Conservation (phyloP, 2,329 filamentous ascomycete species). For the Cadophora sp. region DNA sequence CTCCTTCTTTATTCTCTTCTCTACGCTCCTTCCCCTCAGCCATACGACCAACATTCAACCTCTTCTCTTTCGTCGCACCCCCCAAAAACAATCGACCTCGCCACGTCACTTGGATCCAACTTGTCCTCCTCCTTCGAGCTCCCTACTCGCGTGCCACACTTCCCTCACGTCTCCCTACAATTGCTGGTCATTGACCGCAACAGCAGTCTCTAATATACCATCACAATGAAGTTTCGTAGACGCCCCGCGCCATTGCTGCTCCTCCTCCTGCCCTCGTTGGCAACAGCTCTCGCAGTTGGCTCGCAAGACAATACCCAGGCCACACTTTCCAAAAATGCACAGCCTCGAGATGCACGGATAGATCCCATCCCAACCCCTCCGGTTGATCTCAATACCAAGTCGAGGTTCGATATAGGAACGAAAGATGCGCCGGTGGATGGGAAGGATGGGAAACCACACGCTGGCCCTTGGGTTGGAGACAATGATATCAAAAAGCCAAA, state of each 20-base stretch:
- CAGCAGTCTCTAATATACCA: slow-evolving; percentile 24
- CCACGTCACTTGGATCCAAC: slow-evolving; percentile 26
- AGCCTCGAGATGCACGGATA: slow-evolving; percentile 34
- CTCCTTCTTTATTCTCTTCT: neutral
- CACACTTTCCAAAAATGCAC: slow-evolving; percentile 35
- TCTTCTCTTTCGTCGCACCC: neutral
- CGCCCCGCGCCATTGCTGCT: slow-evolving; percentile 63
- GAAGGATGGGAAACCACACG: slow-evolving; percentile 90
- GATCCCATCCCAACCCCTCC: slow-evolving; percentile 34
- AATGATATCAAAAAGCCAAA: slow-evolving; percentile 53
- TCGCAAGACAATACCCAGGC: slow-evolving; percentile 37
- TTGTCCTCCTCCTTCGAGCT: slow-evolving; percentile 2
- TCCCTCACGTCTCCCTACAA: neutral
- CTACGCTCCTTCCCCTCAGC: slow-evolving; percentile 16
- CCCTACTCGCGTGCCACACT: slow-evolving; percentile 3
- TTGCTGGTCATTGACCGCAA: slow-evolving; percentile 12
- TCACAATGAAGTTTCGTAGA: slow-evolving; percentile 64
- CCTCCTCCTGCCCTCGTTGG: slow-evolving; percentile 64
- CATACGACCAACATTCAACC: neutral
- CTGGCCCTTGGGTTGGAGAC: slow-evolving; percentile 77
- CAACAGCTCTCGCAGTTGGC: slow-evolving; percentile 49
- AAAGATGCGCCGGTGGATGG: slow-evolving; percentile 92
- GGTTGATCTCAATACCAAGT: slow-evolving; percentile 44
- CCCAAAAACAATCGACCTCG: slow-evolving; percentile 12
- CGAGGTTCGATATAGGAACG: slow-evolving; percentile 54